Evolutionary conservation across 345 rosid species (phyloP).

Genomic region (Aegle marmelos): DNA sequence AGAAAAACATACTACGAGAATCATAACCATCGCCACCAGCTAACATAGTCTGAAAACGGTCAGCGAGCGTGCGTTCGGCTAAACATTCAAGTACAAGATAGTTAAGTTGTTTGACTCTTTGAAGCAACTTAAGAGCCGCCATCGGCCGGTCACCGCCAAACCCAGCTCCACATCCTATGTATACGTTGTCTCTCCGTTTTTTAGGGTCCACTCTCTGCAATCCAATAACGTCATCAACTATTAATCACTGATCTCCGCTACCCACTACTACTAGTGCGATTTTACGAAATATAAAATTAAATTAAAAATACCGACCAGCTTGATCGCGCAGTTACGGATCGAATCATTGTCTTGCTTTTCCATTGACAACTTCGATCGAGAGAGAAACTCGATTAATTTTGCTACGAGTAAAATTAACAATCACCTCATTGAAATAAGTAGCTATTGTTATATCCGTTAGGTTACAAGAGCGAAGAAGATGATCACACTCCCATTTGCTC

Average conservation of each 20-base stretch:
- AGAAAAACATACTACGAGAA: conserved; percentile 53
- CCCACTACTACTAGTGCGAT: background rate
- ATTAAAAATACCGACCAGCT: conserved; percentile 32
- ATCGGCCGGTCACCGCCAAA: conserved; percentile 82
- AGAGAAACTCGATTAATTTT: background rate
- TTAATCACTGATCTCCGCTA: background rate
- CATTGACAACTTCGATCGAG: conserved; percentile 15
- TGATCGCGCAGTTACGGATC: conserved; percentile 37
- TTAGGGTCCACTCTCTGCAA: conserved; percentile 66
- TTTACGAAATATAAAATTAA: background rate
- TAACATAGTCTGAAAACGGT: conserved; percentile 57
- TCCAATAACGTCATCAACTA: background rate
- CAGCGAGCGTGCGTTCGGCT: conserved; percentile 90
- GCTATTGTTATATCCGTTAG: too few relatives aligned
- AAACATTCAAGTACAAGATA: conserved; percentile 92
- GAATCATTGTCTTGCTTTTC: conserved; percentile 21
- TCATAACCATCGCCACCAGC: conserved; percentile 73
- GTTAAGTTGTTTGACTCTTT: conserved; percentile 55
- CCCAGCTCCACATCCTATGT: conserved; percentile 94
- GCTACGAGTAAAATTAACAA: too few relatives aligned
- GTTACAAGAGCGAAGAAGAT: too few relatives aligned
- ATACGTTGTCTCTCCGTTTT: conserved; percentile 59
- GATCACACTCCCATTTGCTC: too few relatives aligned
- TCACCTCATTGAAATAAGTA: background rate
- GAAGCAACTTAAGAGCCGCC: conserved; percentile 80